Evolutionary conservation across 805 yeast genomes (phyloP).

Genomic region (Candida manassasensis): DNA sequence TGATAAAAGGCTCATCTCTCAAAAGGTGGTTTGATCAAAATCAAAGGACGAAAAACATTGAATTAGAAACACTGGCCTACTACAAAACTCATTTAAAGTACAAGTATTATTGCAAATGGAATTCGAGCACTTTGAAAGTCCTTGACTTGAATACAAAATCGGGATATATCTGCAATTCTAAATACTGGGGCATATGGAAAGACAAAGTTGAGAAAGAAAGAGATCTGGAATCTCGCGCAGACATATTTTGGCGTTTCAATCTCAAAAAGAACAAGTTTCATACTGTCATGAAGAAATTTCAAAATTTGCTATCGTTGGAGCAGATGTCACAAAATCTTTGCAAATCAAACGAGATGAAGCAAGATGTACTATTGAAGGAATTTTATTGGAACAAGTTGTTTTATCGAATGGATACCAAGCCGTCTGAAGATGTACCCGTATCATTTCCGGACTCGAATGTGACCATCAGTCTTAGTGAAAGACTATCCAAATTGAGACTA

Average conservation of each 20-base stretch:
- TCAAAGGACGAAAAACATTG: constrained; percentile 8
- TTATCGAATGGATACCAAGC: not conserved
- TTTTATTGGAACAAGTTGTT: constrained; percentile 2
- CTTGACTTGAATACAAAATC: not conserved
- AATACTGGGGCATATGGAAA: not conserved
- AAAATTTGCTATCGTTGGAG: not conserved
- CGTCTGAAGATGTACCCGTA: not conserved
- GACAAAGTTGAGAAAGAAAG: not conserved
- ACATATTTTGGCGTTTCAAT: not conserved
- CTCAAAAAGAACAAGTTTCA: not conserved
- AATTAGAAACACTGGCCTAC: constrained; percentile 11
- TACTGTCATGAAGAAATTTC: not conserved
- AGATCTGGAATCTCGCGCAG: not conserved
- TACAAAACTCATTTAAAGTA: constrained; percentile 10
- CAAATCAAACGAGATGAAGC: not conserved
- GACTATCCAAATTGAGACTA: constrained; percentile 10
- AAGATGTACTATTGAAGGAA: not conserved
- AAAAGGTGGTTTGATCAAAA: constrained; percentile 10
- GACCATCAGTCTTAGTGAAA: constrained; percentile 5
- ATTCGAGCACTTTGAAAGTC: not conserved
- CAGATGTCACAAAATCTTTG: not conserved
- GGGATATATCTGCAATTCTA: not conserved
- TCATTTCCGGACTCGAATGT: not conserved
- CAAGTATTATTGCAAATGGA: constrained; percentile 9
- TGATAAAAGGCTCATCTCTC: constrained; percentile 3